Evolutionary conservation across 768 basidiomycete genomes (phyloP), one percentile per base, ranked within the genome.

Genomic region (Russula olivacea): DNA sequence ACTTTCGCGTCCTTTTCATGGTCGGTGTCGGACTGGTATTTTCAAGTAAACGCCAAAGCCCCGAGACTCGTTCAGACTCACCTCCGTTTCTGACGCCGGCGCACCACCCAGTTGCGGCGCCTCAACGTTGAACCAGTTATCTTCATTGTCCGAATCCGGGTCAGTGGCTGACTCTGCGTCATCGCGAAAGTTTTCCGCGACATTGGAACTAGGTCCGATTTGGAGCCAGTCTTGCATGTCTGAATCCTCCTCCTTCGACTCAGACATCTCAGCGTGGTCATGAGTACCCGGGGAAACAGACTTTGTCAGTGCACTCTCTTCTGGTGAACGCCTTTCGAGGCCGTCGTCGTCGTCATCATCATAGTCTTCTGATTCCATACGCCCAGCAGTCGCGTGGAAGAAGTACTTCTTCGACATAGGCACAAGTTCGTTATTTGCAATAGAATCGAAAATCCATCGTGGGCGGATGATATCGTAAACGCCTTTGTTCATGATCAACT

Each of bases 351-450:
- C 49, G 10, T 41, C 56, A 32, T 55, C 23, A 14, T 74, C 71
- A 67, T 86, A 90, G 40, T 85, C 87, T 0, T 80, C 78, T 11
- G 73, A 75, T 19, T 76, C 73, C 66, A 73, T 76, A 43, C 86
- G 79, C 7, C 72, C 74, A 1, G 76, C 72, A 0, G 84, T 88
- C 4, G 89, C 85, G 69, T 88, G 82, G 75, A 91, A 91, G 73
- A 91, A 90, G 71, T 91, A 91, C 70, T 89, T 91, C 74, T 87
- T 86, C 43, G 73, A 78, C 62, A 94, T 74, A 1, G 91, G 86
- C 30, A 83, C 73, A 21, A 78, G 76, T 61, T 81, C 76, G 12
- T 79, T 81, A 32, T 76, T 75, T 6, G 79, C 77, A n/a, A 95
- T 78, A 25, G 87, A 94, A 69, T 93, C 90, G 41, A 78, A 70